Percentiles rank a stretch among this genome's conserved stretches.
phyloP scores from a whole-genome alignment of 2,329 filamentous ascomycete species.

The Akanthomyces uredinophilus region DNA sequence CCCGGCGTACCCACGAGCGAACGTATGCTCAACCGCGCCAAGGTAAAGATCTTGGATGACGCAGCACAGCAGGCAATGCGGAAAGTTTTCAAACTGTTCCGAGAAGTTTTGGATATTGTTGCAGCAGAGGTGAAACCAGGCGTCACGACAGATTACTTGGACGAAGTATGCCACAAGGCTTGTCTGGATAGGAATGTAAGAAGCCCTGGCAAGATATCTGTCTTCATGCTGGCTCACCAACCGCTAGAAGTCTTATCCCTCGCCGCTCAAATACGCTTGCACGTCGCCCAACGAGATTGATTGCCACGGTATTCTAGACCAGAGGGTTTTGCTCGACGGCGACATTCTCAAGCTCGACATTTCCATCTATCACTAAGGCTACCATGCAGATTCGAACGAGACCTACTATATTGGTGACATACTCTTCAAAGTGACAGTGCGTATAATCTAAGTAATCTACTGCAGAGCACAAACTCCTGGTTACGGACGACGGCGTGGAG shows the following conservation, averaged over 20 bases:
- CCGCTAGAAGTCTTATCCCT: slow-evolving; percentile 73
- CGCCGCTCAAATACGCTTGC: slow-evolving; percentile 93
- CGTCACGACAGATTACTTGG: slow-evolving; percentile 91
- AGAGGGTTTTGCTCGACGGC: slow-evolving; percentile 78
- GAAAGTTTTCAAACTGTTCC: slow-evolving; percentile 80
- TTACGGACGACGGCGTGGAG: slow-evolving; percentile 78
- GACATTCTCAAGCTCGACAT: slow-evolving; percentile 98
- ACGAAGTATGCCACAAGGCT: slow-evolving; percentile 90
- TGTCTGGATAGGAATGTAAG: slow-evolving; percentile 87
- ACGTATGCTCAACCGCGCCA: slow-evolving; percentile 63
- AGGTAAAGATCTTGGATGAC: slow-evolving; percentile 75
- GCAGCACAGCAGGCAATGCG: slow-evolving; percentile 83
- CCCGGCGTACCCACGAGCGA: slow-evolving; percentile 68
- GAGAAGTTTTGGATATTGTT: slow-evolving; percentile 83
- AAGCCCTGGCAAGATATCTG: slow-evolving; percentile 16
- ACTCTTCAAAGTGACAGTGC: neutral
- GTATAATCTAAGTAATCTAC: neutral
- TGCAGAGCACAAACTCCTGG: slow-evolving; percentile 72
- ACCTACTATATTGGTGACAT: slow-evolving; percentile 92
- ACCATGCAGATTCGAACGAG: slow-evolving; percentile 95
- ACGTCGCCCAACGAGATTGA: slow-evolving; percentile 96
- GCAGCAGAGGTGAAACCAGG: slow-evolving; percentile 81
- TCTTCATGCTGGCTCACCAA: neutral
- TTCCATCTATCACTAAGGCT: slow-evolving; percentile 87
- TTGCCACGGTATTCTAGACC: slow-evolving; percentile 96